phyloP scores from a whole-genome alignment of 495 filamentous ascomycete species.

The Neohortaea acidophila region DNA sequence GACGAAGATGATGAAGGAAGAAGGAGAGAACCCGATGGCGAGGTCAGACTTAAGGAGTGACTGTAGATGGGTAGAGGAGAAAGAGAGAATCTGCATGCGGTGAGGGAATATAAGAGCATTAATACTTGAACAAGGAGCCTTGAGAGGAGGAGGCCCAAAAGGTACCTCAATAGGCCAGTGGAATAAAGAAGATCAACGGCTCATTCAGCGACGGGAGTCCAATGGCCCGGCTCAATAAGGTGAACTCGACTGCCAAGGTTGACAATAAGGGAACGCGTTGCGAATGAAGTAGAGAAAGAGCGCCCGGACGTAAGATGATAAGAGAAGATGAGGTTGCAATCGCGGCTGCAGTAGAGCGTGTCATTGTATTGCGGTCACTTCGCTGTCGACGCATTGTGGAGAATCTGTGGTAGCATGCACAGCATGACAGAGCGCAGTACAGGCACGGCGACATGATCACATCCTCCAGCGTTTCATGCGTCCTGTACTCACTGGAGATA shows the following conservation, averaged over 20 bases:
- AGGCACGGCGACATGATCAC: too few relatives aligned
- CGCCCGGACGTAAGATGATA: neutral
- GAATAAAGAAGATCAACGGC: constrained; percentile 3
- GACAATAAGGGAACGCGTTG: neutral
- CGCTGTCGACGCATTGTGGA: neutral
- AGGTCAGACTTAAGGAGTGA: neutral
- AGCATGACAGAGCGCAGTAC: too few relatives aligned
- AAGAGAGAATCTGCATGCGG: neutral
- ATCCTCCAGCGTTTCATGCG: too few relatives aligned
- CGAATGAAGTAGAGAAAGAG: neutral
- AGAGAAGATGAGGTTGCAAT: neutral
- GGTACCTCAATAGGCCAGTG: constrained; percentile 4
- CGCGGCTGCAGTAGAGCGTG: neutral
- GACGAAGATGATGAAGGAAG: neutral
- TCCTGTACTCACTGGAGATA: too few relatives aligned
- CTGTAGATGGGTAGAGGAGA: neutral
- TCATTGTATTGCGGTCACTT: neutral
- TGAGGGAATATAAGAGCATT: constrained; percentile 2
- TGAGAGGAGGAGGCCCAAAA: neutral
- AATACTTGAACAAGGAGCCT: neutral
- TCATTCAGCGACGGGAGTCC: neutral
- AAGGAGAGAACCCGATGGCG: neutral
- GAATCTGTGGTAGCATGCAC: too few relatives aligned
- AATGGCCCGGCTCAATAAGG: neutral
- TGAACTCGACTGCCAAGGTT: neutral